Conservation (phyloP, 176 grass and related monocot genomes). For the Hyparrhenia diplandra region DNA sequence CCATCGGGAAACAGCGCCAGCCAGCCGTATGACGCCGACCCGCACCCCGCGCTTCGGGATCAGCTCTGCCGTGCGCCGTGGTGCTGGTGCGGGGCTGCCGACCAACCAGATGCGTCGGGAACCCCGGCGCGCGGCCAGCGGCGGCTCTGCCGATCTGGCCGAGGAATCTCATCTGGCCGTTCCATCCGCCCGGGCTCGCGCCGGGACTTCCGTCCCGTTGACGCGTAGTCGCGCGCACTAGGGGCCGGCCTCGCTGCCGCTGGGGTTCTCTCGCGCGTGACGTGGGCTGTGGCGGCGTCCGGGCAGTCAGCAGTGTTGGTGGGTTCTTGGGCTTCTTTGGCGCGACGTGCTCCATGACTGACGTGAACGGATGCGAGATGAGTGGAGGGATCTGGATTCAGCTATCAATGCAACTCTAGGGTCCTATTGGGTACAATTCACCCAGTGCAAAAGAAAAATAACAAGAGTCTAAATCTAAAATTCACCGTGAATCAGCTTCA, state of each 20-base stretch:
- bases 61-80: neutral
- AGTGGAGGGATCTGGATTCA: too few species aligned
- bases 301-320: too few species aligned
- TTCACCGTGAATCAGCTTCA: too few species aligned
- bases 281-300: neutral
- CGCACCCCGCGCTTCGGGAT: neutral
- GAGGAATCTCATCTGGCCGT: neutral
- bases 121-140: neutral
- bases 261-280: too few species aligned
- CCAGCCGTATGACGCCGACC: neutral
- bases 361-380: neutral
- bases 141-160: neutral
- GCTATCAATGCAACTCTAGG: too few species aligned
- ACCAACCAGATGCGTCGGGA: neutral
- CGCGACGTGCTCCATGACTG: neutral
- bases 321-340: neutral
- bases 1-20: neutral
- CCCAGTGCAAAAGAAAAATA: too few species aligned
- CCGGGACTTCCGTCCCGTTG: neutral
- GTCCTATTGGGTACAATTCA: too few species aligned
- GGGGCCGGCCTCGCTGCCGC: too few species aligned
- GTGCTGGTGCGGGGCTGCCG: neutral
- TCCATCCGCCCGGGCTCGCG: neutral
- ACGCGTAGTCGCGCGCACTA: too few species aligned
- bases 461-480: too few species aligned